These are phyloP conservation scores for Diaporthe sp. DNA, from an alignment of 2,329 filamentous ascomycete species.

Conservation along the genomic window DNA sequence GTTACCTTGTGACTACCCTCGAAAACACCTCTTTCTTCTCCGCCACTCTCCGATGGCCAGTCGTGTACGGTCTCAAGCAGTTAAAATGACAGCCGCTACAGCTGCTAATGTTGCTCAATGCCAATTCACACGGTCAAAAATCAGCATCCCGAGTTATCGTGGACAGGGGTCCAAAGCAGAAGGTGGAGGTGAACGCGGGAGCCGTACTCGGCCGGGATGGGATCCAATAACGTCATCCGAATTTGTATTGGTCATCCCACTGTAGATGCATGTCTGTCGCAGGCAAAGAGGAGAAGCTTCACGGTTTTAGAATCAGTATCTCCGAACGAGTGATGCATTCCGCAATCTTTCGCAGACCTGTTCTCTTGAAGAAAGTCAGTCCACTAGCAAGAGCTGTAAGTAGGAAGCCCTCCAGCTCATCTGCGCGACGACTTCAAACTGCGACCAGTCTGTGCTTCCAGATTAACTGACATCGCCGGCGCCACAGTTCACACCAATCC, in stretches of 20 bases:
- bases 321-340: conserved; percentile 55
- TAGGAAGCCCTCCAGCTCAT: conserved; percentile 21
- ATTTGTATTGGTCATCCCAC: conserved; percentile 40
- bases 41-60: not conserved
- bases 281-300: conserved; percentile 33
- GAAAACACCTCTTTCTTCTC: not conserved
- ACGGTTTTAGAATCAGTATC: conserved; percentile 7
- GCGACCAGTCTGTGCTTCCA: not conserved
- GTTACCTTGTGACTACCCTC: no score
- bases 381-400: conserved; percentile 49
- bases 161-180: not conserved
- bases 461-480: conserved; percentile 10
- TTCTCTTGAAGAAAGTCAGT: conserved; percentile 51
- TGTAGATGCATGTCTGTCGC: conserved; percentile 20
- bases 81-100: not conserved
- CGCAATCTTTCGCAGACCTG: conserved; percentile 53
- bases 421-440: not conserved
- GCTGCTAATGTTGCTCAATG: not conserved
- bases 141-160: not conserved
- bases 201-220: conserved; percentile 16
- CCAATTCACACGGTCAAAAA: not conserved
- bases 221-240: conserved; percentile 41
- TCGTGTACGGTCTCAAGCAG: not conserved
- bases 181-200: conserved; percentile 1
- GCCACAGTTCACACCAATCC: conserved; percentile 51